Conservation (phyloP, 2,329 filamentous ascomycete species). For the Colletotrichum euphorbiae region DNA sequence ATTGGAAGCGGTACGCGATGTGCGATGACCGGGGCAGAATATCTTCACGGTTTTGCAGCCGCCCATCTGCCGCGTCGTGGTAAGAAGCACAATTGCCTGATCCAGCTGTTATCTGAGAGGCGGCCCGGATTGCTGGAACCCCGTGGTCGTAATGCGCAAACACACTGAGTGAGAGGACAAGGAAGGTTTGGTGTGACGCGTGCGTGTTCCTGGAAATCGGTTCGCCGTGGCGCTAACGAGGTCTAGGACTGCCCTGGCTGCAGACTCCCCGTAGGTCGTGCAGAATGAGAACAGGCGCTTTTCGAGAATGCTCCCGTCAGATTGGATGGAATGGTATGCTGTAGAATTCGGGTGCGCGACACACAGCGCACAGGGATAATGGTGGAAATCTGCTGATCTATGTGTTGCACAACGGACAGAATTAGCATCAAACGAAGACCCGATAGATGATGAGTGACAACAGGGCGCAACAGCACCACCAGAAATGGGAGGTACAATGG, state of each 20-base stretch:
- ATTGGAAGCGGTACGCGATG: slow-evolving; percentile 39
- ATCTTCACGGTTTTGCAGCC: slow-evolving; percentile 16
- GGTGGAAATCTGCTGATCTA: slow-evolving; percentile 20
- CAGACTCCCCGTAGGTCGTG: neutral
- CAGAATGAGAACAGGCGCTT: slow-evolving; percentile 3
- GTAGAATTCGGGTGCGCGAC: slow-evolving; percentile 20
- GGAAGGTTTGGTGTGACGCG: slow-evolving; percentile 4
- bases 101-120: slow-evolving; percentile 24
- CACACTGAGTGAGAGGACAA: neutral
- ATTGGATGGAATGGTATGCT: slow-evolving; percentile 31
- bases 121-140: slow-evolving; percentile 30
- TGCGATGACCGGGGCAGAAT: slow-evolving; percentile 23
- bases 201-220: slow-evolving; percentile 16
- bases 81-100: too few relatives aligned
- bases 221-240: slow-evolving; percentile 7
- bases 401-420: slow-evolving; percentile 24
- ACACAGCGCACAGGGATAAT: slow-evolving; percentile 23
- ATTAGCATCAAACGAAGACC: slow-evolving; percentile 17
- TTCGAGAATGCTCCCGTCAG: slow-evolving; percentile 30
- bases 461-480: neutral
- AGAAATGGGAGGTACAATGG: neutral
- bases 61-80: slow-evolving; percentile 25
- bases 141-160: slow-evolving; percentile 19
- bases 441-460: neutral
- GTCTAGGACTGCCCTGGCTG: slow-evolving; percentile 17